Evolutionary conservation across 805 yeast species (phyloP), one percentile per base, ranked within the genome.

Genomic region (Yamadazyma ubonensis): DNA sequence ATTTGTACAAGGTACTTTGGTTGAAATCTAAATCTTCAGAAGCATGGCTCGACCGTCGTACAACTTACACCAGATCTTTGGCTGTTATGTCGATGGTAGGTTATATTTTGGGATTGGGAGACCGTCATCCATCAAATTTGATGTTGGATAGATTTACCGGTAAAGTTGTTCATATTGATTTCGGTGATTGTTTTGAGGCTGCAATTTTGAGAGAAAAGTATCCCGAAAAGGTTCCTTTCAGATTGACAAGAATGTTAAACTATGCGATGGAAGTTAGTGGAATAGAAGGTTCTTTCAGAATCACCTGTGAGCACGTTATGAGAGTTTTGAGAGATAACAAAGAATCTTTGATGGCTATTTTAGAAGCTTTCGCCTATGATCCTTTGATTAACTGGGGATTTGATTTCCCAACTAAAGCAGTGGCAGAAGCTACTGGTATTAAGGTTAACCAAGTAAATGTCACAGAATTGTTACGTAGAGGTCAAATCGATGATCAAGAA

Each of bases 51-150:
- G 98, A 93, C 57, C 79, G 99, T 52, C 81, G 99, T 59, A 91
- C 97, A 0, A 90, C 96, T 1, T 93, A 93, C 57, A 91, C 98
- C 0, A 73, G 99, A 42, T 93, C 98, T 0, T 70, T 93, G 48
- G 99, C 99, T 0, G 96, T 88, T 4, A 95, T 93, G 98, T 91
- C 98, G 0, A 93, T 93, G 96, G 96, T 85, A 30, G 99, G 99
- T 1, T 93, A 93, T 59, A 91, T 93, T 39, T 71, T 93, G 17
- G 99, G 99, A 10, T 72, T 93, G 15, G 99, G 99, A 45, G 99
- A 93, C 60, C 79, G 99, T 46, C 99, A 93, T 63, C 99, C 99
- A 19, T 87, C 97, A 21, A 93, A 93, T 57, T 74, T 93, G 64
- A 87, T 93, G 97, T 76, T 93, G 64, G 96, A 91, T 60, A 71